A percentile compares a stretch with the other conserved stretches of the same genome.
These are phyloP conservation scores for Arachis stenosperma DNA, from an alignment of 306 rosid genomes.

Conservation along the genomic window DNA sequence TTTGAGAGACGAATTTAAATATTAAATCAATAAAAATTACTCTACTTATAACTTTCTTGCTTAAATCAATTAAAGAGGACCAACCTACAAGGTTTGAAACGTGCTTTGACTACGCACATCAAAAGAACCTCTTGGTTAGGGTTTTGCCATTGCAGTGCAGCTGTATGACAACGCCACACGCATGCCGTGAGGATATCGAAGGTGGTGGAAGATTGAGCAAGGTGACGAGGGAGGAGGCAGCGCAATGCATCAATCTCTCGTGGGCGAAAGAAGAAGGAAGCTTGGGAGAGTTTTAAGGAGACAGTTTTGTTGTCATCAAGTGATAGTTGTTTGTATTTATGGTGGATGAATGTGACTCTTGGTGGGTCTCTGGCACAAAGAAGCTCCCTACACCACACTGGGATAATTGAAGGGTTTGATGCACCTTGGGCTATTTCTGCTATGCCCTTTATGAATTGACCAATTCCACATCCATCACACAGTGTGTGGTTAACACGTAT, in stretches of 20 bases:
- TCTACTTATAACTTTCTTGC: no score
- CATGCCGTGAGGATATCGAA: conserved; percentile 19
- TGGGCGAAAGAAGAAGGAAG: conserved; percentile 39
- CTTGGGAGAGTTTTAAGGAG: not conserved
- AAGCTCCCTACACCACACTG: conserved; percentile 14
- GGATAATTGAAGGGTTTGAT: conserved; percentile 25
- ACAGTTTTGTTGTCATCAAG: not conserved
- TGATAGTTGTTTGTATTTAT: conserved; percentile 11
- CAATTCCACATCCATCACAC: not conserved
- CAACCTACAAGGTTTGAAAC: not conserved
- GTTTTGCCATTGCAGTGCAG: not conserved
- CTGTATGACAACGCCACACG: conserved; percentile 21
- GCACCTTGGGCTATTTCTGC: not conserved
- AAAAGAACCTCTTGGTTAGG: conserved; percentile 22
- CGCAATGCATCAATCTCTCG: not conserved
- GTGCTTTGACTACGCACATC: conserved; percentile 27
- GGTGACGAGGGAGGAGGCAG: not conserved
- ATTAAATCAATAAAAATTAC: no score
- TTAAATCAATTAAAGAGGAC: not conserved
- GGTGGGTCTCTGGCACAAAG: conserved; percentile 34
- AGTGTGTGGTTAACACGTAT: not conserved
- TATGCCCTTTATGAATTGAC: not conserved
- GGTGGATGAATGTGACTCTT: conserved; percentile 10
- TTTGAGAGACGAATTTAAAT: no score
- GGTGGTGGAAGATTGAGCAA: not conserved